These are phyloP conservation scores for Mrakia frigida DNA, from an alignment of 768 basidiomycete species.

Conservation along the genomic window DNA sequence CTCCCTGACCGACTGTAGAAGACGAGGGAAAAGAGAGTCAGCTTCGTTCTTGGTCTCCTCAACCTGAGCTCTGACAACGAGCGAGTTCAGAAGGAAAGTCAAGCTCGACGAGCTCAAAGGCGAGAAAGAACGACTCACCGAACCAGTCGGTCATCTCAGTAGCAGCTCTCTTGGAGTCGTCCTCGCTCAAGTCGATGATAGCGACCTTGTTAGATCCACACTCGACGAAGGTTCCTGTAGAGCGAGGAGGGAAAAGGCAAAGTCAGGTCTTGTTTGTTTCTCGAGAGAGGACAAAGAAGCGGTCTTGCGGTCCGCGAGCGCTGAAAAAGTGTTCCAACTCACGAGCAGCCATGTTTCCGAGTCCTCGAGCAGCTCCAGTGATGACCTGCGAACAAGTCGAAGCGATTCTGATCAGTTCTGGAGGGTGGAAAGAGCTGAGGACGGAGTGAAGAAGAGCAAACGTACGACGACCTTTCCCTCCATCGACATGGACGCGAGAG, in stretches of 20 bases:
- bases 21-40: background rate
- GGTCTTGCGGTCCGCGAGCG: too few species aligned
- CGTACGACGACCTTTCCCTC: slow-evolving; percentile 48
- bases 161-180: slow-evolving; percentile 63
- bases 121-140: slow-evolving; percentile 40
- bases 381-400: slow-evolving; percentile 74
- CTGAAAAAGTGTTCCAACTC: background rate
- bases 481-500: slow-evolving; percentile 72
- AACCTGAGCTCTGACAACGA: background rate
- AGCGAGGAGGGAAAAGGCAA: background rate
- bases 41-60: background rate
- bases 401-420: slow-evolving; percentile 40
- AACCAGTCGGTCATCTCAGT: slow-evolving; percentile 60
- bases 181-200: slow-evolving; percentile 71
- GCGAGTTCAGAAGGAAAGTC: background rate
- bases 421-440: slow-evolving; percentile 29
- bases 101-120: slow-evolving; percentile 33
- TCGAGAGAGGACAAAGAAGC: background rate
- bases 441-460: slow-evolving; percentile 17
- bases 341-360: slow-evolving; percentile 81
- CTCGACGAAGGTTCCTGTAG: slow-evolving; percentile 65
- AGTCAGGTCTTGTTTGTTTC: background rate
- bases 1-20: slow-evolving; percentile 47
- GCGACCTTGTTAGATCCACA: slow-evolving; percentile 77
- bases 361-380: slow-evolving; percentile 85